Evolutionary conservation across 2,329 filamentous ascomycete species (phyloP), one percentile per base, ranked within the genome.

Genomic region (Trichoderma sp.): DNA sequence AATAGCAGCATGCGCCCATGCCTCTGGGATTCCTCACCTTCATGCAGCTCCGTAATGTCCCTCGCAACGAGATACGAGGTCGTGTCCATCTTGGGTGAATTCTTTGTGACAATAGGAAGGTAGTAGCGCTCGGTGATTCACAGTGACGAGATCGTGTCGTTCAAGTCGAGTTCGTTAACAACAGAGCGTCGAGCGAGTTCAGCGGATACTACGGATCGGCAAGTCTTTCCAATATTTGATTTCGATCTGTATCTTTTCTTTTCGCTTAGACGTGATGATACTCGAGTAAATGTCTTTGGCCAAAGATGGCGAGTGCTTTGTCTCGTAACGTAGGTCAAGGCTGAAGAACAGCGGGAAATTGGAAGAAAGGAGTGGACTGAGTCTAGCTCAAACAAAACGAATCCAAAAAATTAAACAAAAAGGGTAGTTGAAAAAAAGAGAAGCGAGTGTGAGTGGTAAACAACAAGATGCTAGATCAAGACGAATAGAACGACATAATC

Each of bases 331-430:
- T n/a, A 64, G 61, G 53, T 27, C 56, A 52, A 37, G 56, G 35
- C 60, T 29, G 57, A 68, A 60, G 53, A 71, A 49, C 64, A 55
- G 63, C 21, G 52, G 70, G 71, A 72, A 70, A 58, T 57, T 47
- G 72, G 69, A 72, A 73, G 72, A 78, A 83, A 83, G 80, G 82
- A 83, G 80, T 80, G 82, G 74, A 81, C 73, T 76, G 82, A 83
- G 82, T 80, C 83, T 83, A 83, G 83, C 82, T 84, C 83, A 76
- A 68, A 49, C 35, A 63, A 61, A 49, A 53, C 35, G 24, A 71
- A 72, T 72, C 73, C 72, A 72, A 73, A 70, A 74, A 73, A 73
- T 75, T 37, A 71, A 60, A 73, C 74, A 73, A 72, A 73, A 72
- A 73, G 74, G 40, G 37, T 58, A 65, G 55, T 31, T 64, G 37